Evolutionary conservation across 345 rosid genomes (phyloP).

Genomic region (Melaleuca alternifolia): DNA sequence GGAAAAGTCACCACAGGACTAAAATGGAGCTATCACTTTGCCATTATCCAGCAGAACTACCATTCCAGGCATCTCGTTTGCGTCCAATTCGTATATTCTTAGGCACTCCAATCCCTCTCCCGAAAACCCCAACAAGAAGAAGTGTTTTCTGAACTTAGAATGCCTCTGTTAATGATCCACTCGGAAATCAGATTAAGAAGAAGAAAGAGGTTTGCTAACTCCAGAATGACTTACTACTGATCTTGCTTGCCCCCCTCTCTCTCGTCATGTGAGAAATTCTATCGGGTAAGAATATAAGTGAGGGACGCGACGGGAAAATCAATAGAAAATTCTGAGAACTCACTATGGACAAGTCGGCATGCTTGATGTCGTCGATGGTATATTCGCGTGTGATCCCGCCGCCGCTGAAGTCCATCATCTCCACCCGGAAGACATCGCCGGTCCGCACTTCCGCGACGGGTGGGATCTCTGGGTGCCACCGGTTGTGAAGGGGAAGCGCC

Average conservation of each 20-base stretch:
- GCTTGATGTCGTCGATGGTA: conserved; percentile 39
- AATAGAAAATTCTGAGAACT: background rate
- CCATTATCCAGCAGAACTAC: background rate
- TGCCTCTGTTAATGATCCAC: background rate
- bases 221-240: background rate
- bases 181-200: background rate
- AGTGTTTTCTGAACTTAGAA: background rate
- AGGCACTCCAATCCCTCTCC: background rate
- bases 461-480: conserved; percentile 81
- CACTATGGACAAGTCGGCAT: conserved; percentile 33
- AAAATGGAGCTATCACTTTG: background rate
- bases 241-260: background rate
- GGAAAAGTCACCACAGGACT: background rate
- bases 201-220: background rate
- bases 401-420: conserved; percentile 50
- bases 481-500: conserved; percentile 42
- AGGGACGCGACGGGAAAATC: background rate
- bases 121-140: background rate
- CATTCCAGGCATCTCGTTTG: background rate
- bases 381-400: conserved; percentile 23
- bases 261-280: background rate
- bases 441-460: conserved; percentile 25
- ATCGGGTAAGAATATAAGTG: background rate
- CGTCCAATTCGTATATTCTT: background rate
- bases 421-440: conserved; percentile 45